A percentile compares a stretch with the other conserved stretches of the same genome.
These are phyloP conservation scores for Postia placenta DNA, from an alignment of 768 basidiomycete genomes.

Conservation along the genomic window DNA sequence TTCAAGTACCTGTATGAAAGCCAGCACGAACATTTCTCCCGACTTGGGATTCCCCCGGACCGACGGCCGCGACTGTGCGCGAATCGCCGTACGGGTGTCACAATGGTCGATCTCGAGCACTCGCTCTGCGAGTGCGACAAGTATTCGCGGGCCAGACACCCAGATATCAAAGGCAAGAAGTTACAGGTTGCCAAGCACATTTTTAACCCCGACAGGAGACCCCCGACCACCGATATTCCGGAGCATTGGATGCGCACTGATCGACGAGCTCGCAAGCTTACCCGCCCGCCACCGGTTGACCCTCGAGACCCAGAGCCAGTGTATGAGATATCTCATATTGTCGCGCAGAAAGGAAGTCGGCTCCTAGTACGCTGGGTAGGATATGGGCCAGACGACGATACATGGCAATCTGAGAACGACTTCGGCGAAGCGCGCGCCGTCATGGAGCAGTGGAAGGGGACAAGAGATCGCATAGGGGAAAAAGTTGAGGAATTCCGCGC, in stretches of 20 bases:
- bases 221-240: slow-evolving; percentile 23
- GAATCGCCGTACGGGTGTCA: slow-evolving; percentile 26
- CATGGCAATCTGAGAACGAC: slow-evolving; percentile 16
- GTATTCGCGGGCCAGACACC: slow-evolving; percentile 57
- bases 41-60: slow-evolving; percentile 35
- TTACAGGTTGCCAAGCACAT: slow-evolving; percentile 25
- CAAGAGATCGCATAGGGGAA: slow-evolving; percentile 14
- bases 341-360: slow-evolving; percentile 17
- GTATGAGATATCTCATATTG: slow-evolving; percentile 27
- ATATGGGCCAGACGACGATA: slow-evolving; percentile 24
- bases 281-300: slow-evolving; percentile 15
- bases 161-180: slow-evolving; percentile 33
- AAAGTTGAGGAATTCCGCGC: slow-evolving; percentile 8
- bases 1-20: slow-evolving; percentile 58
- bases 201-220: slow-evolving; percentile 13
- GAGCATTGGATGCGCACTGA: slow-evolving; percentile 14
- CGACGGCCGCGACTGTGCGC: slow-evolving; percentile 20
- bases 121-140: slow-evolving; percentile 76
- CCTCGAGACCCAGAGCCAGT: slow-evolving; percentile 12
- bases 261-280: slow-evolving; percentile 2
- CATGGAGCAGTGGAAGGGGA: slow-evolving; percentile 16
- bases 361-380: slow-evolving; percentile 26
- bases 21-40: slow-evolving; percentile 55
- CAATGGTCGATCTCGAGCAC: slow-evolving; percentile 74
- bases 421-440: slow-evolving; percentile 19